phyloP scores from a whole-genome alignment of 768 basidiomycete genomes.

The Tubosaeta sp. region DNA sequence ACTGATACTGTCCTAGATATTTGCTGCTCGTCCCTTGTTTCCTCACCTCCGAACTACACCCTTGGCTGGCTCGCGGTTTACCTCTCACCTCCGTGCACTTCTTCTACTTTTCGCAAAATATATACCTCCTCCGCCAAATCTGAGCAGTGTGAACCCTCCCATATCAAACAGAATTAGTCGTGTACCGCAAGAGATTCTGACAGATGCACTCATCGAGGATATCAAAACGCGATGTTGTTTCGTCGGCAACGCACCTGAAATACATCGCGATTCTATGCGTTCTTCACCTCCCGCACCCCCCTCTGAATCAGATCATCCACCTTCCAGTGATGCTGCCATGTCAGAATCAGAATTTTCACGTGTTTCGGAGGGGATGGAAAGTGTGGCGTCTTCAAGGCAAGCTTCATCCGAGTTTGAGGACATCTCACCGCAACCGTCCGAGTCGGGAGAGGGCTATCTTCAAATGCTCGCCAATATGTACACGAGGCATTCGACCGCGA shows the following conservation, averaged over 20 bases:
- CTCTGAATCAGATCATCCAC: slow-evolving; percentile 38
- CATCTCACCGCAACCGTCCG: slow-evolving; percentile 36
- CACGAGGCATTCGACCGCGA: slow-evolving; percentile 71
- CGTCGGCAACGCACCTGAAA: slow-evolving; percentile 61
- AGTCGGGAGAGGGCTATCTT: slow-evolving; percentile 29
- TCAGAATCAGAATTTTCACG: slow-evolving; percentile 69
- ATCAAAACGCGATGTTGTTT: slow-evolving; percentile 90
- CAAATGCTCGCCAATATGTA: slow-evolving; percentile 70
- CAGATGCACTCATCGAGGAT: slow-evolving; percentile 79
- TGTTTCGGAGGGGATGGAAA: slow-evolving; percentile 44
- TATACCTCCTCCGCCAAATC: slow-evolving; percentile 71
- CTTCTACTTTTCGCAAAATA: slow-evolving; percentile 82
- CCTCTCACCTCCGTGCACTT: slow-evolving; percentile 74
- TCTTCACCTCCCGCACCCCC: slow-evolving; percentile 28
- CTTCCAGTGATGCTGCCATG: slow-evolving; percentile 52
- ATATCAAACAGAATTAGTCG: slow-evolving; percentile 57
- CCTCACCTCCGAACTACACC: slow-evolving; percentile 82
- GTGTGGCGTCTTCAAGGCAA: slow-evolving; percentile 44
- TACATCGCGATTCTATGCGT: slow-evolving; percentile 29
- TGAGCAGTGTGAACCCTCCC: slow-evolving; percentile 62
- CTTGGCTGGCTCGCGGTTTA: slow-evolving; percentile 77
- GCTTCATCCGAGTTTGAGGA: slow-evolving; percentile 53
- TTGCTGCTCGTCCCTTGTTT: slow-evolving; percentile 82
- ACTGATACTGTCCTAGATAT: slow-evolving; percentile 57
- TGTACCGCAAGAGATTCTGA: slow-evolving; percentile 76